Evolutionary conservation across 176 grass and related monocot species (phyloP), one percentile per base, ranked within the genome.

Genomic region (Neostapfia colusana): DNA sequence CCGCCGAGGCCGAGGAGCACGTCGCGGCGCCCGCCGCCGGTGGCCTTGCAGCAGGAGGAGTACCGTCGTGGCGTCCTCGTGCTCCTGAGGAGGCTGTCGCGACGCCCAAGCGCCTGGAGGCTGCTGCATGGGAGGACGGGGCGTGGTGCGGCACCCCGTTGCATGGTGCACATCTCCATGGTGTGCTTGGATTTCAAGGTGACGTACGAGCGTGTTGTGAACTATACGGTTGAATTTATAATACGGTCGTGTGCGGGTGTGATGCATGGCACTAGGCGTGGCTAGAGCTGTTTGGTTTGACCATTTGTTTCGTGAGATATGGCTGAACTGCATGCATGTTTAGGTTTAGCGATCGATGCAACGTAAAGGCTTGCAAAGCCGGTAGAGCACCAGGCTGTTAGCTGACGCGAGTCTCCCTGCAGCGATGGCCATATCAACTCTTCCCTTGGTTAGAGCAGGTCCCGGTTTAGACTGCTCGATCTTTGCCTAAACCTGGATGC

Each of bases 1-100:
- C 77, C 80, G 23, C 85, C 76, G 15, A 93, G 67, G 43, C 93
- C 80, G 27, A 97, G 11, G 53, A 97, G 83, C 27, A 97, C 42
- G 39, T 82, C 85, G 2, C 90, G 93, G 20, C 90, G 93, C 76
- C 85, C 81, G 43, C 85, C 27, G 24, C 69, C 39, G 12, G 38
- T 20, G 4, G 76, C 68, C 39, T 69, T 75, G 67, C 42, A 69
- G 67, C 42, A 69, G 0, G 43, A 31, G 44, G 10, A 17, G 26
- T 4, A 26, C 7, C 15, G 67, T 31, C 15, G 8, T 23, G 53
- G n/a, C 1, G 16, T 51, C 9, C 0, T 36, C 17, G 16, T 28
- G 68, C 11, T n/a, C 27, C n/a, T 71, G 69, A 28, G 41, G 41
- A 21, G 43, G 23, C 5, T 28, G 13, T 14, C 2, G 16, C 31